Evolutionary conservation across 345 rosid species (phyloP), one percentile per base, ranked within the genome.

Genomic region (Citrus hindsii): DNA sequence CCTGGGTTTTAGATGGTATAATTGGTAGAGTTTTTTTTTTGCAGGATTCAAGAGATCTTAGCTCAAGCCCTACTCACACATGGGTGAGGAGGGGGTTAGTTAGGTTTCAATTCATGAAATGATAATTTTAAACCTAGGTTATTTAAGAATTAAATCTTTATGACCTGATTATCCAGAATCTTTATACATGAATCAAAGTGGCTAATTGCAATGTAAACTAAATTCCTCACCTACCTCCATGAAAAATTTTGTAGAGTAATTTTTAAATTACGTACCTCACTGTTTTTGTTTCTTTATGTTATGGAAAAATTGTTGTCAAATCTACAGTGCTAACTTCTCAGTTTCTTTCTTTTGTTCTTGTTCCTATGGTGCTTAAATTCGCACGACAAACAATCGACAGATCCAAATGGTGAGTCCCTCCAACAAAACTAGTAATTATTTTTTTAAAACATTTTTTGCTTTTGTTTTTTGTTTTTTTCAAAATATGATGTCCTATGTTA

Each of bases 401-500:
- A 86, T 74, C 88, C 88, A 33, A 86, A 86, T 60, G 88, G 88
- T 86, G 32, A 83, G 79, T 27, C 7, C 27, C 53, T 77, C 9
- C 14, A 14, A 24, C 64, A 53, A 53, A 18, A 53, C 58, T 53
- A 16, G 5, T 53, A 0, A 18, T 53, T 16, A 53, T 18, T 53
- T 53, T 51, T 51, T 1, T 0, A 16, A 16, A 51, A 4, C 56
- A 51, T 3, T 51, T 51, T 51, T 51, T 51, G 19, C 56, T 16
- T 0, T 48, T 48, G 2, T 51, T 16, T 51, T 12, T 32, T 32
- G 33, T 48, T 16, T 38, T 38, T 9, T 40, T 9, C 3, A 40
- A 40, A 9, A 40, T 40, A 40, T 9, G 3, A 40, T 40, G 46
- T 40, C 13, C 46, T 40, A 40, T 40, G 46, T 40, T 40, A 40